Base-by-base conservation (phyloP, 2,329 filamentous ascomycete species). In the Monosporascus sp. region DNA sequence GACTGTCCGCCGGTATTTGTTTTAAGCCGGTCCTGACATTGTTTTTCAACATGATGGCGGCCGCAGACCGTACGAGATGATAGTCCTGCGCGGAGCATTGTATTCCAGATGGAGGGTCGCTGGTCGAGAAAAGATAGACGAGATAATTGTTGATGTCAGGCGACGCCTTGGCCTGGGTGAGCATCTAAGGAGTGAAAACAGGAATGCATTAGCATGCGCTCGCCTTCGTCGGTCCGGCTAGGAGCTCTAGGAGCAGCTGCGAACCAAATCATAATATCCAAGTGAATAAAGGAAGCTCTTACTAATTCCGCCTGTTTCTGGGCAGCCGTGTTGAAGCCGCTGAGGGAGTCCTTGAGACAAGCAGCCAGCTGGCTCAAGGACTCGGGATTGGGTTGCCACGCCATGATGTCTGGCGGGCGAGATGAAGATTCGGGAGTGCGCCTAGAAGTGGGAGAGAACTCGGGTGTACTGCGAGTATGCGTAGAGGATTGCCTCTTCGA, bases 101-200 rank as follows among this genome's bases (percentile, higher is more conserved):
- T 67, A 89, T 75, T 58, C 78, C 84, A 53, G 77, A 72, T 47
- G 88, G 83, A 49, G 79, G 76, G 58, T 85, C 79, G 53, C 83
- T 70, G 63, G 82, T 91, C 55, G 89, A 90, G 72, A 96, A 90
- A 58, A 99, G 82, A 72, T 89, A 97, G 62, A 90, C 89, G 45
- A 99, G 85, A 72, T 99, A 99, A 74, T 97, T 97, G 77, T 95
- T 93, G 77, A 97, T 89, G 70, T 97, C 93, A 48, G 92, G 92
- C 11, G 89, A 94, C 50, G 79, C 76, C 70, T 90, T 95, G 56
- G 93, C 94, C 75, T 96, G 89, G 60, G 84, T 80, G 64, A 99
- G 89, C 90, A 97, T 95, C 94, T 97, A 48, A 14, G 18, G 43
- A 50, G 46, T 55, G 44, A 50, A 37, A 40, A 9, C 26, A 22